Base-by-base conservation (phyloP, 345 rosid species). In the Microcos paniculata region DNA sequence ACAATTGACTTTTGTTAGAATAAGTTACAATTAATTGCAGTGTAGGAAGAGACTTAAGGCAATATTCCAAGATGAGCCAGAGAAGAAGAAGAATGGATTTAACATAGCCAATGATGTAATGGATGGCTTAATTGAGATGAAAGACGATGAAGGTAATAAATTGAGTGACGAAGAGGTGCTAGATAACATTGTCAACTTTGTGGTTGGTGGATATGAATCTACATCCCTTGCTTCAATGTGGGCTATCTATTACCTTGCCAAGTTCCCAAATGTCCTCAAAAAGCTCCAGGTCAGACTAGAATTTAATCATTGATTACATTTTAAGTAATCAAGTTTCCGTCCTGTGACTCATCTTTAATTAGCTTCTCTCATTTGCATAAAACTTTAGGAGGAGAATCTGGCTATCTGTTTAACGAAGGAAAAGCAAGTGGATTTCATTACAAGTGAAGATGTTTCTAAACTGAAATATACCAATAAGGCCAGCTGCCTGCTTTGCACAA, bases 211-310 rank as follows among this genome's bases (percentile, higher is more conserved):
- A 2, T 84, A 74, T 45, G 83, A 76, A 62, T 57, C 85, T 43
- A 83, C 79, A 19, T 0, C 87, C 1, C 46, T 82, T 18, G 73
- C 82, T 2, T 75, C 82, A 1, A 83, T 73, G 81, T 86, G 91
- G 87, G 83, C 84, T 19, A 42, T 86, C 46, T 79, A 84, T 74
- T 80, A 74, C 55, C 84, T 85, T 42, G 84, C 80, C 71, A 88
- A 83, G 75, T 76, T 28, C 59, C 85, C 84, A 1, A 5, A 71
- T 8, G 80, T 78, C 21, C 86, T 84, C 1, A 16, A 70, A 15
- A 79, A 61, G 52, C 77, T 82, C 1, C 56, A 73, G 77, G 84
- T 84, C n/a, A n/a, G n/a, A n/a, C n/a, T n/a, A n/a, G n/a, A n/a
- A n/a, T n/a, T n/a, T n/a, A n/a, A n/a, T n/a, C n/a, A n/a, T n/a